A percentile compares a stretch with the other conserved stretches of the same genome.
Evolutionary conservation across 495 filamentous ascomycete genomes (phyloP).

Genomic region (Xylaria castorea): DNA sequence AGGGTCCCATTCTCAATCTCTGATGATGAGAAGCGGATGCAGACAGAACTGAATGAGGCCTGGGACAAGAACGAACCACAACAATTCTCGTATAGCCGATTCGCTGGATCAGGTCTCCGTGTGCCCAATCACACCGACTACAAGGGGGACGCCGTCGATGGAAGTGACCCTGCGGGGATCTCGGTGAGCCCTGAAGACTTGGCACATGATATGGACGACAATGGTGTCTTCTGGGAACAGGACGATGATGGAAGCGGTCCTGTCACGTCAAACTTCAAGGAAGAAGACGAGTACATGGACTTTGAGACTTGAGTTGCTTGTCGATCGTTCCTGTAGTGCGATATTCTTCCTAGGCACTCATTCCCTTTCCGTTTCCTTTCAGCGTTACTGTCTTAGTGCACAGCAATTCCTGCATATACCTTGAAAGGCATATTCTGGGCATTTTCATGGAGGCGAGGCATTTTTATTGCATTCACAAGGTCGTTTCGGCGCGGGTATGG

Average conservation of each 20-base stretch:
- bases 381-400: conserved; percentile 31
- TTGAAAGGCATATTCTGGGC: conserved; percentile 33
- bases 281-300: conserved; percentile 94
- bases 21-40: conserved; percentile 95
- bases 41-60: conserved; percentile 84
- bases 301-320: conserved; percentile 33
- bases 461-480: conserved; percentile 33
- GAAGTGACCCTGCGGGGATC: conserved; percentile 44
- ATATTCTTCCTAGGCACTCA: conserved; percentile 23
- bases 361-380: conserved; percentile 40
- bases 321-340: conserved; percentile 12
- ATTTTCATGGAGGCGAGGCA: conserved; percentile 33
- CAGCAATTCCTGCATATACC: conserved; percentile 29
- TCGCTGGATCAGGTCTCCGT: conserved; percentile 81
- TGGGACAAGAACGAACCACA: conserved; percentile 76
- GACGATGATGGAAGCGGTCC: conserved; percentile 66
- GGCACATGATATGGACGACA: conserved; percentile 58
- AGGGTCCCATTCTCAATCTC: conserved; percentile 81
- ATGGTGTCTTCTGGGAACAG: conserved; percentile 73
- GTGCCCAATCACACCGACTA: conserved; percentile 94
- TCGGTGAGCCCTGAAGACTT: conserved; percentile 73
- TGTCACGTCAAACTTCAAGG: conserved; percentile 74
- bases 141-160: conserved; percentile 75
- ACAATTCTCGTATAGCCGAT: conserved; percentile 81
- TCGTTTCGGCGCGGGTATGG: conserved; percentile 27